Percentiles rank a stretch among this genome's conserved stretches.
These are phyloP conservation scores for Phylloporus rhodoxanthus DNA, from an alignment of 768 basidiomycete species.

Conservation along the genomic window DNA sequence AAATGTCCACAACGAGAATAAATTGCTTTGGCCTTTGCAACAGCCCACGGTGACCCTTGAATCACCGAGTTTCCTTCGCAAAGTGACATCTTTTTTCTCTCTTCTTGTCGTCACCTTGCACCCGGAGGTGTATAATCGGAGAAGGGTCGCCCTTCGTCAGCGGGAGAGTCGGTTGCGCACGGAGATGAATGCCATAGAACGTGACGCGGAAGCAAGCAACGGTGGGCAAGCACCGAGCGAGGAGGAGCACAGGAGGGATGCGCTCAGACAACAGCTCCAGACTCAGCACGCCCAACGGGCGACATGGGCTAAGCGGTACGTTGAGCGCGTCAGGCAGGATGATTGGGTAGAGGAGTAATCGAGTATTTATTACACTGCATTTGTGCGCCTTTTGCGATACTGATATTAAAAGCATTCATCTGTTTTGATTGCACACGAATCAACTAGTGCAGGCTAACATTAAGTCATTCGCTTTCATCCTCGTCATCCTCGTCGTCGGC, in stretches of 20 bases:
- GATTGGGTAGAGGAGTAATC: slow-evolving; percentile 64
- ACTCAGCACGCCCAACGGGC: slow-evolving; percentile 49
- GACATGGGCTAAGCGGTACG: slow-evolving; percentile 58
- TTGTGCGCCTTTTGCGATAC: background rate
- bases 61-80: slow-evolving; percentile 47
- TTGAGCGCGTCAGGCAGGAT: slow-evolving; percentile 54
- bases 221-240: slow-evolving; percentile 29
- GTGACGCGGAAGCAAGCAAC: slow-evolving; percentile 24
- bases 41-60: slow-evolving; percentile 13
- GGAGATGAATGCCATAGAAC: slow-evolving; percentile 45
- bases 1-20: slow-evolving; percentile 54
- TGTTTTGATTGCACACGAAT: slow-evolving; percentile 1
- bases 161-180: slow-evolving; percentile 64
- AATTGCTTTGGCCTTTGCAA: slow-evolving; percentile 36
- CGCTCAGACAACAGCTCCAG: slow-evolving; percentile 39
- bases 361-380: slow-evolving; percentile 4
- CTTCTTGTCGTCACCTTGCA: slow-evolving; percentile 59
- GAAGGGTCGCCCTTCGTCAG: slow-evolving; percentile 50
- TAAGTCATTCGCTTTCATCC: slow-evolving; percentile 44
- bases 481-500: slow-evolving; percentile 56
- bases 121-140: slow-evolving; percentile 69
- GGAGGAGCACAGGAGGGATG: slow-evolving; percentile 25
- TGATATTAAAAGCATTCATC: background rate
- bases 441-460: background rate
- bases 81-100: slow-evolving; percentile 46